Evolutionary conservation across 2,329 filamentous ascomycete species (phyloP), one percentile per base, ranked within the genome.

Genomic region (Pseudogymnoascus verrucosus): DNA sequence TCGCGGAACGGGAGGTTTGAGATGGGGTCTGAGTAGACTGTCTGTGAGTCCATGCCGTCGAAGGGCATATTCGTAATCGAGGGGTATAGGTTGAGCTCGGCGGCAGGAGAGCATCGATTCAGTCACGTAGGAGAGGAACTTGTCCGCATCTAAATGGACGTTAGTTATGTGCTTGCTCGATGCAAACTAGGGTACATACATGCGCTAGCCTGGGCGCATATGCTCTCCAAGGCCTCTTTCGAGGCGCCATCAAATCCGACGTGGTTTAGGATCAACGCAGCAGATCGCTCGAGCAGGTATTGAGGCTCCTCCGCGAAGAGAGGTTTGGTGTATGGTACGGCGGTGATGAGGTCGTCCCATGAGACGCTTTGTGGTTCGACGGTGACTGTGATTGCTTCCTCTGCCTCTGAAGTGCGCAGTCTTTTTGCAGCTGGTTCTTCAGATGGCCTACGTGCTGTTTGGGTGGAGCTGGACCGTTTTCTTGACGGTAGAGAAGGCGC

Each of bases 161-260:
- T 51, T 11, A 51, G 44, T 51, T 4, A 51, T n/a, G 44, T 51
- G 44, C 23, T 51, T 51, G 44, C 44, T 28, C n/a, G 28, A 51
- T 11, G 60, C 19, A 54, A 59, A 51, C 16, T 21, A 12, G 19
- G 62, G 68, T 63, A 72, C 83, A 65, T 72, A 87, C 85, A 88
- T 4, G 78, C 78, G 69, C 88, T 85, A 1, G 82, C 80, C 67
- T 81, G 76, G 19, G 75, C 73, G 3, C 82, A 79, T 47, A 88
- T 83, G 67, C 81, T 81, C 71, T 87, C 84, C 68, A 88, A 72
- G 1, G 85, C 84, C 62, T 85, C 81, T 6, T 78, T 77, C 0
- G 77, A 80, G 12, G 84, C 80, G 26, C 77, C 76, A 31, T 80
- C 77, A 68, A 87, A 88, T 28, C 85, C 85, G 39, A 86, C 80